Evolutionary conservation across 768 basidiomycete species (phyloP).

Genomic region (Tricholomella constricta): DNA sequence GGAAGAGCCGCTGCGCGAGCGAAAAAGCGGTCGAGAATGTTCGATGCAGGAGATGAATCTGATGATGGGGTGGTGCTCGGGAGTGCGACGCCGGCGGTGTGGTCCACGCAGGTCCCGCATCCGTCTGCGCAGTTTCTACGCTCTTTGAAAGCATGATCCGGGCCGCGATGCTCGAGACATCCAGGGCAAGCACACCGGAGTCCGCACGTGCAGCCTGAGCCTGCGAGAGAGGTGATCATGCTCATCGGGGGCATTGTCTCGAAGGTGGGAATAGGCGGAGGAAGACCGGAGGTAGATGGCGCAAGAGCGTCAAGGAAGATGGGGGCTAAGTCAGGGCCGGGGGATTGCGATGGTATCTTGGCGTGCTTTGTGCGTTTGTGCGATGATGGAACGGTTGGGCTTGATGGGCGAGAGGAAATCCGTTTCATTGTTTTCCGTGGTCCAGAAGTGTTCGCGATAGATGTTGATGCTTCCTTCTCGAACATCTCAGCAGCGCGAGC

Average conservation of each 20-base stretch:
- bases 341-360: conserved; percentile 18
- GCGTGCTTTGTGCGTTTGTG: conserved; percentile 36
- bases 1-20: conserved; percentile 71
- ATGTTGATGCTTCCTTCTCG: conserved; percentile 20
- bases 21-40: conserved; percentile 63
- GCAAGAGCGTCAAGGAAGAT: conserved; percentile 36
- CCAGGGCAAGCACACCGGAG: conserved; percentile 71
- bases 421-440: conserved; percentile 19
- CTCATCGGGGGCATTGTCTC: conserved; percentile 63
- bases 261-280: conserved; percentile 45
- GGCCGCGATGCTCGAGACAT: conserved; percentile 69
- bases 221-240: conserved; percentile 58
- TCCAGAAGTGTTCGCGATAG: neutral
- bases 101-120: conserved; percentile 67
- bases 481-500: conserved; percentile 41
- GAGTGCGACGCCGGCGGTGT: conserved; percentile 44
- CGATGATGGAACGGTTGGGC: conserved; percentile 25
- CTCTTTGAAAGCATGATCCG: conserved; percentile 45
- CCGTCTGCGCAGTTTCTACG: conserved; percentile 51
- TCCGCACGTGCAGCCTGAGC: conserved; percentile 75
- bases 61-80: conserved; percentile 25
- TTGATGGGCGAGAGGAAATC: conserved; percentile 29
- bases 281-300: conserved; percentile 16
- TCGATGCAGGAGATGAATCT: conserved; percentile 17
- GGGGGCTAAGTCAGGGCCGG: conserved; percentile 51